These are phyloP conservation scores for Populus hybrid DNA, from an alignment of 441 rosid genomes.

Conservation along the genomic window DNA sequence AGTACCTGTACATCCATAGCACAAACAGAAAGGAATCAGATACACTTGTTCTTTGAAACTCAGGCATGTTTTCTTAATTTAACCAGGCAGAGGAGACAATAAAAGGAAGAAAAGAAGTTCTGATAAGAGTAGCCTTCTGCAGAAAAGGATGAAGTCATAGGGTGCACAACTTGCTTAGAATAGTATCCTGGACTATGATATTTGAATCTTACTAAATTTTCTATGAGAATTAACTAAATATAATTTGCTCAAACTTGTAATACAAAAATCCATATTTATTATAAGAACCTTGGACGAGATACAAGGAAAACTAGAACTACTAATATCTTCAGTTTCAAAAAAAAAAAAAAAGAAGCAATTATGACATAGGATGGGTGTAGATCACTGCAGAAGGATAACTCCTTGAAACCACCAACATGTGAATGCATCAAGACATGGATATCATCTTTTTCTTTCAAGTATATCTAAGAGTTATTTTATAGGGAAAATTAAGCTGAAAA, in stretches of 20 bases:
- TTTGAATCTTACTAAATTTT: neutral
- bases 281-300: neutral
- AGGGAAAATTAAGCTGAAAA: neutral
- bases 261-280: neutral
- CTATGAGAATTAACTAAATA: neutral
- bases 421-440: too few relatives aligned
- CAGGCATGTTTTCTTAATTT: neutral
- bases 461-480: neutral
- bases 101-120: neutral
- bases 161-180: neutral
- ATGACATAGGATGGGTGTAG: neutral
- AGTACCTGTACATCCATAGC: slow-evolving; percentile 53
- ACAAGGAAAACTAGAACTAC: neutral
- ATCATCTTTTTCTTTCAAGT: neutral
- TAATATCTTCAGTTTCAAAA: neutral
- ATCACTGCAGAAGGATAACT: neutral
- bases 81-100: neutral
- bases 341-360: too few relatives aligned
- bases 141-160: neutral
- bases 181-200: neutral
- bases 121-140: neutral
- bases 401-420: too few relatives aligned
- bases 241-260: neutral
- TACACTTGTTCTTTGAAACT: neutral
- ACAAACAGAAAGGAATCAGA: neutral